Conservation (phyloP, 2,329 filamentous ascomycete species). For the Shiraia sp. region DNA sequence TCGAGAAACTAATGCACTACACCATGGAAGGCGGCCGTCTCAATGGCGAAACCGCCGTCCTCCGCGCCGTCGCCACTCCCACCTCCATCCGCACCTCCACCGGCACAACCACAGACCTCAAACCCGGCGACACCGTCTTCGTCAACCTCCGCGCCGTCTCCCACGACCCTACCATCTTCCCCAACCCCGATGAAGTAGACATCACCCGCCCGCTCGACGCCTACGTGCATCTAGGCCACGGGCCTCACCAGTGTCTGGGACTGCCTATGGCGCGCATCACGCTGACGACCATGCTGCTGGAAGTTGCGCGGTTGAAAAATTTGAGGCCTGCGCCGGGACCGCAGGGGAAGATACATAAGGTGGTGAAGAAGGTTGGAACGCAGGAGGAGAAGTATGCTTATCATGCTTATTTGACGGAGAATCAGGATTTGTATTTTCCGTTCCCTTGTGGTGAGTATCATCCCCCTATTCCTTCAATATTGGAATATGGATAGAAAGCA, state of each 20-base stretch:
- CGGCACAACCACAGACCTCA: slow-evolving; percentile 35
- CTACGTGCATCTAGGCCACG: slow-evolving; percentile 51
- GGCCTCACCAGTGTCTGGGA: slow-evolving; percentile 50
- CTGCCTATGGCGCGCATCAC: slow-evolving; percentile 48
- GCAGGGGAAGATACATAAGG: slow-evolving; percentile 50
- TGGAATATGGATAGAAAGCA: background rate
- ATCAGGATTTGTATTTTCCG: slow-evolving; percentile 52
- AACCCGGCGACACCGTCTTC: slow-evolving; percentile 46
- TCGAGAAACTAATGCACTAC: slow-evolving; percentile 57
- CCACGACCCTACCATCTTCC: slow-evolving; percentile 47
- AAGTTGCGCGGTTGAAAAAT: slow-evolving; percentile 46
- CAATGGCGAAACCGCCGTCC: slow-evolving; percentile 49
- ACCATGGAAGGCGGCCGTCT: slow-evolving; percentile 51
- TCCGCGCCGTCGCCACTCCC: slow-evolving; percentile 41
- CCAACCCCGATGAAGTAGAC: slow-evolving; percentile 46
- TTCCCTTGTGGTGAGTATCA: slow-evolving; percentile 55
- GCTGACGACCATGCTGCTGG: slow-evolving; percentile 52
- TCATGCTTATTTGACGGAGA: slow-evolving; percentile 53
- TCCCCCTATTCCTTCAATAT: slow-evolving; percentile 3
- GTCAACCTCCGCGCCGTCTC: slow-evolving; percentile 50
- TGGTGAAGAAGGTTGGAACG: slow-evolving; percentile 36
- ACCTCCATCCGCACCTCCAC: slow-evolving; percentile 40
- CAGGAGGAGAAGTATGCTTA: slow-evolving; percentile 42
- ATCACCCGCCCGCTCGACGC: slow-evolving; percentile 44
- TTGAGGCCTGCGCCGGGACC: slow-evolving; percentile 46